Evolutionary conservation across 2,329 filamentous ascomycete genomes (phyloP).

Genomic region (Epichloe coenophiala): DNA sequence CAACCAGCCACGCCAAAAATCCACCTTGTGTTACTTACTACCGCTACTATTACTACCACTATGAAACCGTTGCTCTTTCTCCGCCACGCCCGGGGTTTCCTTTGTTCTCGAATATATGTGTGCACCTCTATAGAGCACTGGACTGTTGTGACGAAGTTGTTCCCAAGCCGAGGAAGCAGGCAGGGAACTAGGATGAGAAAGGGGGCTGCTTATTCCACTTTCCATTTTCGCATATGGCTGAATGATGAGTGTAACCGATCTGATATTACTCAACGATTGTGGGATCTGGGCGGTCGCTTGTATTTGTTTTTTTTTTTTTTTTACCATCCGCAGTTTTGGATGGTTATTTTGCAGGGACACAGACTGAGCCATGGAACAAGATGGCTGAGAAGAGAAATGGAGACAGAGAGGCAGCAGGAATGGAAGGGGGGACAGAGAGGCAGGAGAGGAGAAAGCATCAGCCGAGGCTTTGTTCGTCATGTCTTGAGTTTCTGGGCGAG

Average conservation of each 20-base stretch:
- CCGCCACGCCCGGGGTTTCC: not conserved
- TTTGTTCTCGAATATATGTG: not conserved
- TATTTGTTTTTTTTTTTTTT: too few species aligned
- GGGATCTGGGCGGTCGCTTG: not conserved
- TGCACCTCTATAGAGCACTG: not conserved
- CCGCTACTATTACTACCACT: conserved; percentile 5
- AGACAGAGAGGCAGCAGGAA: not conserved
- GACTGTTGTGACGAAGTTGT: not conserved
- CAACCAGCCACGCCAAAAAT: not conserved
- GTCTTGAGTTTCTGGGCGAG: conserved; percentile 5
- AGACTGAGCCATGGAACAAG: not conserved
- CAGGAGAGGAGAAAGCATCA: conserved; percentile 3
- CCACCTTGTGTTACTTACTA: not conserved
- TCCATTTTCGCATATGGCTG: not conserved
- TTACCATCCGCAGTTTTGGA: conserved; percentile 4
- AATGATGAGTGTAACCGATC: not conserved
- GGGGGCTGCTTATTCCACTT: not conserved
- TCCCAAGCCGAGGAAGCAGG: not conserved
- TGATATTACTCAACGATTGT: conserved; percentile 1
- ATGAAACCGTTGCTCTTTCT: not conserved
- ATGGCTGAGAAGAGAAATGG: not conserved
- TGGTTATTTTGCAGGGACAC: conserved; percentile 4
- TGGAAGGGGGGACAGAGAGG: not conserved
- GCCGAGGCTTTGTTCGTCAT: conserved; percentile 8
- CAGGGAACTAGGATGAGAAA: not conserved